A percentile compares a stretch with the other conserved stretches of the same genome.
phyloP scores from a whole-genome alignment of 1,139 yeast species.

The Blastobotrys persicus region DNA sequence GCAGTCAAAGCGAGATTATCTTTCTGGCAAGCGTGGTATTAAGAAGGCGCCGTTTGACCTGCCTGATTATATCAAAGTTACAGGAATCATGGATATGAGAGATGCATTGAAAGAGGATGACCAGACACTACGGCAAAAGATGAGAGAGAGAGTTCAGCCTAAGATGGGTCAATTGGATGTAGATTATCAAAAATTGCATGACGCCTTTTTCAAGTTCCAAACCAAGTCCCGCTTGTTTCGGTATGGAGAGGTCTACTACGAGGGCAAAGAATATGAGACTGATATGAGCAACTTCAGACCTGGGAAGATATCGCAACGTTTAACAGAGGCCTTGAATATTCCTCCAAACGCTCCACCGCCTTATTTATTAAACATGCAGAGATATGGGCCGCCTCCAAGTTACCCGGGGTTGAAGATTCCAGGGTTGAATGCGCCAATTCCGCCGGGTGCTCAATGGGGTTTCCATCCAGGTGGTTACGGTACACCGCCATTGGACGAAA shows the following conservation, averaged over 20 bases:
- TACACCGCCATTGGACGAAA: conserved; percentile 38
- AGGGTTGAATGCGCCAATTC: conserved; percentile 46
- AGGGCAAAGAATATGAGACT: conserved; percentile 62
- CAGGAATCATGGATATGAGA: conserved; percentile 90
- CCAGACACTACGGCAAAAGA: conserved; percentile 64
- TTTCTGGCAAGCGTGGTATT: conserved; percentile 68
- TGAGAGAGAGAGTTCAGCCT: conserved; percentile 85
- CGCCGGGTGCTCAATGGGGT: conserved; percentile 41
- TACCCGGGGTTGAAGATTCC: conserved; percentile 65
- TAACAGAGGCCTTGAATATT: conserved; percentile 70
- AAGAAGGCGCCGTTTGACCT: conserved; percentile 72
- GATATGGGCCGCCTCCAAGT: conserved; percentile 81
- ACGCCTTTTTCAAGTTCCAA: conserved; percentile 83
- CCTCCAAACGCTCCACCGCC: conserved; percentile 68
- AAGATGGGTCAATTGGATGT: conserved; percentile 84
- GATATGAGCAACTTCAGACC: conserved; percentile 51
- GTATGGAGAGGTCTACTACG: conserved; percentile 78
- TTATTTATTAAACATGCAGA: conserved; percentile 73
- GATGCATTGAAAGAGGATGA: conserved; percentile 51
- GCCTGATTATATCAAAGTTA: conserved; percentile 74
- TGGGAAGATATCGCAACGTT: conserved; percentile 59
- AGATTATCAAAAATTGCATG: conserved; percentile 77
- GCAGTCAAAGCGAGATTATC: conserved; percentile 74
- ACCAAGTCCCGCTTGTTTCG: conserved; percentile 65
- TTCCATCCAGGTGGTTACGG: conserved; percentile 47